A percentile compares a stretch with the other conserved stretches of the same genome.
Conservation (phyloP, 2,329 filamentous ascomycete genomes). For the Cercospora citrullina region DNA sequence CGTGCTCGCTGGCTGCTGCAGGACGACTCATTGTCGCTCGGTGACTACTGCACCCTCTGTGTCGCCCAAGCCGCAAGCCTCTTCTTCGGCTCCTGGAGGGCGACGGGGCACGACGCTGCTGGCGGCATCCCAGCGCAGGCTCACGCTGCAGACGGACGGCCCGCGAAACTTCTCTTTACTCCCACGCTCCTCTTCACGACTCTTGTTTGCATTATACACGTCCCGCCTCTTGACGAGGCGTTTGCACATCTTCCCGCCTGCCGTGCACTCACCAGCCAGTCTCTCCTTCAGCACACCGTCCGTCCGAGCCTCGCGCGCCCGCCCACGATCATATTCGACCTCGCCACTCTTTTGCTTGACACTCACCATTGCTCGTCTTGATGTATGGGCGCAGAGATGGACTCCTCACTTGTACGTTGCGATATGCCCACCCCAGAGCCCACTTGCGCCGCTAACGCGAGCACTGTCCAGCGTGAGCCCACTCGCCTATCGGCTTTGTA, state of each 20-base stretch:
- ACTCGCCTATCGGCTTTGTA: conserved; percentile 40
- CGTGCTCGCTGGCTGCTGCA: conserved; percentile 5
- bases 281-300: neutral
- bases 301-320: neutral
- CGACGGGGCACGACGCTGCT: neutral
- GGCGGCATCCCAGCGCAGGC: neutral
- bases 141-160: neutral
- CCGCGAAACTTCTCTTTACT: neutral
- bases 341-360: neutral
- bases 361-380: neutral
- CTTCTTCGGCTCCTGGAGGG: conserved; percentile 9
- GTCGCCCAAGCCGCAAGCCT: conserved; percentile 7
- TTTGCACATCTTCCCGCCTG: neutral
- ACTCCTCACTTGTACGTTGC: conserved; percentile 23
- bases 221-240: neutral
- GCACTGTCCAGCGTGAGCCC: conserved; percentile 25
- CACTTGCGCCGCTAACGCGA: conserved; percentile 16
- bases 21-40: conserved; percentile 8
- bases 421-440: neutral
- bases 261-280: neutral
- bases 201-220: neutral
- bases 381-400: conserved; percentile 24
- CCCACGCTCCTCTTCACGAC: neutral
- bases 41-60: neutral
- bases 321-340: neutral